Percentiles rank a stretch among this genome's conserved stretches.
These are phyloP conservation scores for Trichosporon asahii DNA, from an alignment of 1,284 basidiomycete genomes.

Conservation along the genomic window DNA sequence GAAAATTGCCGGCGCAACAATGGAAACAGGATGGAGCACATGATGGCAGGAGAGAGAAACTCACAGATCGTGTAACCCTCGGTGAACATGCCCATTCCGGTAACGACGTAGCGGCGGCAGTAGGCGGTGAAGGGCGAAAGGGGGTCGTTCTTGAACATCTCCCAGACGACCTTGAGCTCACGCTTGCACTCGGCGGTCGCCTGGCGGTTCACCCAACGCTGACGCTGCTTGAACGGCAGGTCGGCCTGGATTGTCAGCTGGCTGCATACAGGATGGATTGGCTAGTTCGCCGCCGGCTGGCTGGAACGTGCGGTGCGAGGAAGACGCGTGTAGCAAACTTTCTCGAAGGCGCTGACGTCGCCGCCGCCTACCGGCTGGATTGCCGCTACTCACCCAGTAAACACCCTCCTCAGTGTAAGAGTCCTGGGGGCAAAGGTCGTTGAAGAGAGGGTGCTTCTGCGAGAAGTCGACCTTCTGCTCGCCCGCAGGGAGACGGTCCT, in stretches of 20 bases:
- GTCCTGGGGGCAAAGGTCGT: slow-evolving; percentile 48
- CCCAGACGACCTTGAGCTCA: slow-evolving; percentile 52
- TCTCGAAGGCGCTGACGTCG: neutral
- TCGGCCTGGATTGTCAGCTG: slow-evolving; percentile 37
- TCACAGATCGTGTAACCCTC: slow-evolving; percentile 50
- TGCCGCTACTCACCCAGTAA: slow-evolving; percentile 44
- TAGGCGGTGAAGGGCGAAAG: slow-evolving; percentile 53
- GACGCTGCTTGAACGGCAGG: slow-evolving; percentile 40
- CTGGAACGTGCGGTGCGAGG: neutral
- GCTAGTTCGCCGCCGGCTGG: neutral
- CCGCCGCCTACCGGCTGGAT: neutral
- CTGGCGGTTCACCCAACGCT: slow-evolving; percentile 53
- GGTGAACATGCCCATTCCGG: slow-evolving; percentile 58
- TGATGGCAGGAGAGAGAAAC: slow-evolving; percentile 9
- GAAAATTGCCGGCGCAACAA: neutral
- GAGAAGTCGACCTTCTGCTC: slow-evolving; percentile 27
- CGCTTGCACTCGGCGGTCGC: slow-evolving; percentile 52
- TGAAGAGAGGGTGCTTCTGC: slow-evolving; percentile 44
- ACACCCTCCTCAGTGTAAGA: slow-evolving; percentile 42
- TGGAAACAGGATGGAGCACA: neutral
- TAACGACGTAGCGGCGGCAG: slow-evolving; percentile 55
- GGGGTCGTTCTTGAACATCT: slow-evolving; percentile 57
- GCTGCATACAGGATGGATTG: neutral
- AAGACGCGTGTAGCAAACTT: neutral
- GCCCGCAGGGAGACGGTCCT: slow-evolving; percentile 12